Evolutionary conservation across 768 basidiomycete species (phyloP), one percentile per base, ranked within the genome.

Genomic region (Lactarius akahatsu): DNA sequence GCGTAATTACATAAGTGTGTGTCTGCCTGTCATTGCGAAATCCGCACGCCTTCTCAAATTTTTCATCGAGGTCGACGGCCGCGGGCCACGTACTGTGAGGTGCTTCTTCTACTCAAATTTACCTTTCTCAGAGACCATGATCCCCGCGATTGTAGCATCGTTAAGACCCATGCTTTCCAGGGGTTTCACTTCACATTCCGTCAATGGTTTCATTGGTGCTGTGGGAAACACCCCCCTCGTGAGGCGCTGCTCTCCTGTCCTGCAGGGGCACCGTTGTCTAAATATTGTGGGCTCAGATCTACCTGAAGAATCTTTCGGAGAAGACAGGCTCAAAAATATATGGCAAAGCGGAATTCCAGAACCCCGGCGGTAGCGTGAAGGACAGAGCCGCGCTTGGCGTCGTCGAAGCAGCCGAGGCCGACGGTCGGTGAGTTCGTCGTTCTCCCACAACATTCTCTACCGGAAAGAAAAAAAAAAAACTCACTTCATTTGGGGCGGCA

Each of bases 261-360:
- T 57, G 4, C 16, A 47, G 57, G 65, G 58, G 63, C 55, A 30
- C n/a, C 26, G 52, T 38, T 15, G 30, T 58, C 63, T 70, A 58
- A 59, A 65, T 58, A 66, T 54, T 52, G 8, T 26, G 55, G 3
- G 3, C 52, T 20, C 74, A 97, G 94, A 95, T 98, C 66, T 86
- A 88, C 69, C 82, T 98, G 61, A 88, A 92, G 76, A 77, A 78
- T 16, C 81, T 97, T 9, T 97, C 94, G 11, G 86, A 94, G 70
- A 85, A 85, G 74, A 92, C 87, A 1, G 95, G 94, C 18, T 87
- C 86, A 62, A 85, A 85, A 61, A 94, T 98, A 67, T 88, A 88
- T 57, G 96, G 92, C n/a, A 98, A 99, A 76, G 94, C 97, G 23
- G 97, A 99, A 78, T 96, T 97, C 74, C 95, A 97, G 79, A 98